Evolutionary conservation across 768 basidiomycete species (phyloP).

Genomic region (Pleurotus citrinopileatus): DNA sequence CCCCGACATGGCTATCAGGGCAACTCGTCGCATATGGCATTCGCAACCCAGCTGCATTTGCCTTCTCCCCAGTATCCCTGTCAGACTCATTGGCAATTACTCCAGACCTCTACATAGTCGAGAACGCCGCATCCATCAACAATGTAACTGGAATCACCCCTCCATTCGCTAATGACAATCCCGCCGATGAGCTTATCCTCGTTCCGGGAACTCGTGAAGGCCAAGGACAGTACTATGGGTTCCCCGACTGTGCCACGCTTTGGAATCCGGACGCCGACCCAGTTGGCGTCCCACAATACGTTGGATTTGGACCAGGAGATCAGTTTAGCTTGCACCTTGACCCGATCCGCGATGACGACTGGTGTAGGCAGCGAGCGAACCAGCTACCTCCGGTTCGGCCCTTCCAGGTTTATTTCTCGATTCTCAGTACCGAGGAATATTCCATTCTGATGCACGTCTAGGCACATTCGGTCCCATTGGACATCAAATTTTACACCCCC

Average conservation of each 20-base stretch:
- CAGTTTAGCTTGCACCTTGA: conserved; percentile 38
- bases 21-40: conserved; percentile 39
- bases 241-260: conserved; percentile 41
- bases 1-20: conserved; percentile 27
- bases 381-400: conserved; percentile 35
- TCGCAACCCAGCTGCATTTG: conserved; percentile 42
- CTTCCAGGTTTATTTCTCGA: conserved; percentile 31
- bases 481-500: conserved; percentile 38
- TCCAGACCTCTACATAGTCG: conserved; percentile 31
- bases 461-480: conserved; percentile 46
- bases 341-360: conserved; percentile 26
- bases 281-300: conserved; percentile 34
- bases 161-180: conserved; percentile 43
- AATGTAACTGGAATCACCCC: conserved; percentile 35
- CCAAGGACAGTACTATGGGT: conserved; percentile 30
- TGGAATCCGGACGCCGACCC: conserved; percentile 43
- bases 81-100: background rate
- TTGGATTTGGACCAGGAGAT: conserved; percentile 25
- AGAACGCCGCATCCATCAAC: conserved; percentile 44
- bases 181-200: conserved; percentile 36
- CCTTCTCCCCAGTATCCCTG: conserved; percentile 23
- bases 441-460: conserved; percentile 13
- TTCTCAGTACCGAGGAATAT: background rate
- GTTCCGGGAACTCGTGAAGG: conserved; percentile 16
- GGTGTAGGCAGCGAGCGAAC: conserved; percentile 29